Conservation (phyloP, 257 asterid genomes). For the Galeopsis tetrahit region DNA sequence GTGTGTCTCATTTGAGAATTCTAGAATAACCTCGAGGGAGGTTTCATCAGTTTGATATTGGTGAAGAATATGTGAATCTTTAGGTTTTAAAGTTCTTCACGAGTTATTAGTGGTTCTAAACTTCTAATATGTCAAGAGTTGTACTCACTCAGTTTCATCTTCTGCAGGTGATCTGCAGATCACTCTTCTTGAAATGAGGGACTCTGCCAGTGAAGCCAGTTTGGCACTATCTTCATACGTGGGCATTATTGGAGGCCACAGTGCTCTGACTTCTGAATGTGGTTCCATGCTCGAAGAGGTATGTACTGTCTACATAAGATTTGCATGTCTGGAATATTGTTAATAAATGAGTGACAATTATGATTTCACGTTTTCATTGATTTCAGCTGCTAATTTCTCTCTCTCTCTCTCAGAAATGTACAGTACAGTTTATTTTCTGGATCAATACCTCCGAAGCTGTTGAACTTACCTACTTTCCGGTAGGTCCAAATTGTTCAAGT, state of each 20-base stretch:
- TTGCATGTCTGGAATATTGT: constrained; percentile 8
- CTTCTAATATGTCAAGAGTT: constrained; percentile 17
- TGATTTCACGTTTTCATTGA: constrained; percentile 1
- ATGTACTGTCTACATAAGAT: constrained; percentile 31
- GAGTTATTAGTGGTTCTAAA: constrained; percentile 24
- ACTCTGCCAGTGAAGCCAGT: constrained; percentile 86
- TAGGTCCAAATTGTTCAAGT: constrained; percentile 40
- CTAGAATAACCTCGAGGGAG: too few species aligned
- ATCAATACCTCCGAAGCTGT: constrained; percentile 77
- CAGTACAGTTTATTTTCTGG: constrained; percentile 85
- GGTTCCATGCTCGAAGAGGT: constrained; percentile 99
- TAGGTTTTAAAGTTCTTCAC: constrained; percentile 24
- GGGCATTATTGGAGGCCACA: constrained; percentile 73
- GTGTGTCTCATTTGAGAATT: too few species aligned
- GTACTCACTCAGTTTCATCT: constrained; percentile 22
- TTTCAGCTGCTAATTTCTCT: neutral
- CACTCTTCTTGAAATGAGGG: constrained; percentile 90
- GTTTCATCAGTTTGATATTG: constrained; percentile 27
- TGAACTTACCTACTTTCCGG: constrained; percentile 79
- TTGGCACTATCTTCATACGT: constrained; percentile 76
- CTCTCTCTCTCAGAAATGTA: constrained; percentile 62
- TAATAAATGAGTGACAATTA: constrained; percentile 11
- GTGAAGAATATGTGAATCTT: constrained; percentile 19
- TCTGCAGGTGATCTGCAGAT: constrained; percentile 82
- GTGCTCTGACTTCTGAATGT: constrained; percentile 95